phyloP scores from a whole-genome alignment of 1,139 yeast genomes.

The Candida dubliniensis region DNA sequence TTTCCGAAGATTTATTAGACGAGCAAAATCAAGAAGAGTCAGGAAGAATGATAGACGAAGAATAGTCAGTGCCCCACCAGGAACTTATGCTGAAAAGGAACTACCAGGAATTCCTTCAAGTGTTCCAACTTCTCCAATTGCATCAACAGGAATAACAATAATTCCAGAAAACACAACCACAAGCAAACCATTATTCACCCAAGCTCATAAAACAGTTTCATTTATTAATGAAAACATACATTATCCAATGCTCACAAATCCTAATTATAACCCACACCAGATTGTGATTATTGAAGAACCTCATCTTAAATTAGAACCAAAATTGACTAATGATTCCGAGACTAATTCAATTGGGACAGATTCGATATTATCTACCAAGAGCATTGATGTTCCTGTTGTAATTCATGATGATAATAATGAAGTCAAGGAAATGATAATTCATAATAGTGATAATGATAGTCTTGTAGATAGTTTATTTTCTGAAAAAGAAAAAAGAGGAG shows the following conservation, averaged over 20 bases:
- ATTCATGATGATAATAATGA: not conserved
- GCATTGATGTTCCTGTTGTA: not conserved
- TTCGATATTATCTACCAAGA: not conserved
- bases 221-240: constrained; percentile 3
- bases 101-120: constrained; percentile 7
- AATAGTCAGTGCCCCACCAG: constrained; percentile 13
- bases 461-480: constrained; percentile 8
- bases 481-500: not conserved
- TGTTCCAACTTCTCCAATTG: not conserved
- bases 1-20: constrained; percentile 20
- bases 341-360: not conserved
- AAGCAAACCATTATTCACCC: not conserved
- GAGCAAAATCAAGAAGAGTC: not conserved
- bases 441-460: constrained; percentile 1
- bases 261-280: not conserved
- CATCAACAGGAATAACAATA: not conserved
- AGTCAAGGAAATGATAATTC: not conserved
- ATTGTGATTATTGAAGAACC: constrained; percentile 1
- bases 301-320: not conserved
- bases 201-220: constrained; percentile 1
- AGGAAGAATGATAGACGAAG: constrained; percentile 4
- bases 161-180: not conserved
- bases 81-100: constrained; percentile 3
- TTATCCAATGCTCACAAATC: not conserved
- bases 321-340: not conserved